Evolutionary conservation across 2,329 filamentous ascomycete genomes (phyloP), one percentile per base, ranked within the genome.

Genomic region (Zymoseptoria tritici): DNA sequence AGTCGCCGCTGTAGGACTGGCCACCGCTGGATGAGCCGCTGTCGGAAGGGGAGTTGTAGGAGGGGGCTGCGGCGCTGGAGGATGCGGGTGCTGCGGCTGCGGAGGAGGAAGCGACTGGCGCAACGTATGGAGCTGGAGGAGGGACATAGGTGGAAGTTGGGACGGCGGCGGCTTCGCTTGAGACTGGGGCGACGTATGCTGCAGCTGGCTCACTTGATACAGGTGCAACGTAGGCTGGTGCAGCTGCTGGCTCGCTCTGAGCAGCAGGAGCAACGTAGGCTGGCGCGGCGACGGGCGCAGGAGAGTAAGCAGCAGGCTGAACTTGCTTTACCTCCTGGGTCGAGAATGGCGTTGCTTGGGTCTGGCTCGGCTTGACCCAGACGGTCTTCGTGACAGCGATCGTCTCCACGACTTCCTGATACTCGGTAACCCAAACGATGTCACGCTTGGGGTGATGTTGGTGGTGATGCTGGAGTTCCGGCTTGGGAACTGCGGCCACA

Each of bases 1-100:
- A 80, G 55, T 91, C 83, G 62, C 89, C 90, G 0, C 71, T 70
- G 76, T 74, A 79, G 29, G 66, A 72, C 26, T 69, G 68, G 54
- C 73, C 76, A 8, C 72, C 60, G 22, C 56, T n/a, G 49, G 57
- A 55, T 24, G 57, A 59, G 55, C 59, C 49, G 58, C 56, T 55
- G 29, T 21, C 57, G 29, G 56, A 54, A 57, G 50, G 59, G 56
- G 57, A 54, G 19, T 53, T 50, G 26, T 57, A 54, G 21, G 65
- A 57, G 7, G 67, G 55, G 49, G 62, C 56, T 31, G 64, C 62
- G 16, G 64, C 59, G 52, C 52, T 61, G 31, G 59, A 57, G 19
- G 62, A 53, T 22, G 66, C 68, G 50, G 68, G 66, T 3, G 67
- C 68, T 24, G 66, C 67, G 53, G 65, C 67, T 21, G 58, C 52